phyloP scores from a whole-genome alignment of 495 filamentous ascomycete genomes.

The Tuber borchii region DNA sequence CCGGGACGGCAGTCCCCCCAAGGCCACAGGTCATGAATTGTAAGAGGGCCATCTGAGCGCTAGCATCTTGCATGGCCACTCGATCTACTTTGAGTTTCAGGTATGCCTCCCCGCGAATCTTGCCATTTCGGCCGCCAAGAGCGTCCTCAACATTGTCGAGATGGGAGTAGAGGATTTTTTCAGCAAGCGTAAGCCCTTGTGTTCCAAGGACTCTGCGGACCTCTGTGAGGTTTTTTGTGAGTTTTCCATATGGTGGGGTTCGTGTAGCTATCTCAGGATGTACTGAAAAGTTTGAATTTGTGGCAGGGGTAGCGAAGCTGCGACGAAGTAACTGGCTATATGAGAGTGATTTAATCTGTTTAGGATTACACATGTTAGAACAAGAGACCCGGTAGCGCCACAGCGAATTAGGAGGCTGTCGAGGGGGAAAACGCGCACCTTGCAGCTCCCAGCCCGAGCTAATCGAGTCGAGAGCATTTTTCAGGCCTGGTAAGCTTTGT shows the following conservation, averaged over 20 bases:
- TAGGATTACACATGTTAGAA: background rate
- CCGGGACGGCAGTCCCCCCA: conserved; percentile 85
- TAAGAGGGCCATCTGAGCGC: conserved; percentile 92
- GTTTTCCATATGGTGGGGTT: conserved; percentile 59
- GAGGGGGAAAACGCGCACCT: conserved; percentile 3
- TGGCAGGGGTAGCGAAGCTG: conserved; percentile 43
- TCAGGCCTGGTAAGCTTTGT: background rate
- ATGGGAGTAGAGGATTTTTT: conserved; percentile 98
- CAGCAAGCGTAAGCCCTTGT: conserved; percentile 74
- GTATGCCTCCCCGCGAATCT: conserved; percentile 84
- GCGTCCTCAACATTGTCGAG: conserved; percentile 80
- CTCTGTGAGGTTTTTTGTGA: conserved; percentile 53
- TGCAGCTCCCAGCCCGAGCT: conserved; percentile 21
- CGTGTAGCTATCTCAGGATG: conserved; percentile 47
- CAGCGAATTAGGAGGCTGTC: background rate
- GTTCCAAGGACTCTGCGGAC: conserved; percentile 68
- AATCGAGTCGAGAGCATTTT: conserved; percentile 7
- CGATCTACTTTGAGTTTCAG: conserved; percentile 96
- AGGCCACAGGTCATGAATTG: conserved; percentile 98
- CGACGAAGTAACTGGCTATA: conserved; percentile 18
- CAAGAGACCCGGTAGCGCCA: background rate
- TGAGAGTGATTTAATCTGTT: background rate
- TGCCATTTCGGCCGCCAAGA: conserved; percentile 67
- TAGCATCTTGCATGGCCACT: conserved; percentile 98
- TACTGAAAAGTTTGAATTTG: conserved; percentile 22